A percentile compares a stretch with the other conserved stretches of the same genome.
Conservation (phyloP, 768 basidiomycete species). For the Suillus cothurnatus region DNA sequence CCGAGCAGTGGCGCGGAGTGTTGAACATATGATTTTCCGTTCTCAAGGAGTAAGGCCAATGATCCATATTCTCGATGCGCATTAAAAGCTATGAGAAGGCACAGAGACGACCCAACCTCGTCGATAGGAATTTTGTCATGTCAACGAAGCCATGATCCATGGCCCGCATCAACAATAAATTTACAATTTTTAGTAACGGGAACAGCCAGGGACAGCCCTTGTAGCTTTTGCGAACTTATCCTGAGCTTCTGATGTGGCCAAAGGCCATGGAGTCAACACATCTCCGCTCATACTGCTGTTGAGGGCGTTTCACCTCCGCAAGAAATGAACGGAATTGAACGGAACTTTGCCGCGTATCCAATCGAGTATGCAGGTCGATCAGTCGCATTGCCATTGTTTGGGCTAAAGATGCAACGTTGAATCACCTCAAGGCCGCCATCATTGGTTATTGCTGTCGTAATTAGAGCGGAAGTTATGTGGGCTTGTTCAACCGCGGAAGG, state of each 20-base stretch:
- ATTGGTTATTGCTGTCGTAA: constrained; percentile 24
- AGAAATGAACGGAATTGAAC: constrained; percentile 28
- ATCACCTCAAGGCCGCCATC: constrained; percentile 13
- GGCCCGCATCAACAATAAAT: constrained; percentile 13
- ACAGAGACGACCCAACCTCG: constrained; percentile 4
- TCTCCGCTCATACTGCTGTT: constrained; percentile 29
- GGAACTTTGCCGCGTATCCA: constrained; percentile 18
- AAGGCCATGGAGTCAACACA: constrained; percentile 21
- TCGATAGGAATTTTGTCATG: constrained; percentile 19
- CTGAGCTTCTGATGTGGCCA: constrained; percentile 17
- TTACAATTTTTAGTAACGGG: constrained; percentile 18
- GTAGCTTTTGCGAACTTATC: constrained; percentile 12
- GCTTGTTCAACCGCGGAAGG: constrained; percentile 4
- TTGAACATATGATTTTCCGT: constrained; percentile 17
- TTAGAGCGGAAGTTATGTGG: constrained; percentile 29
- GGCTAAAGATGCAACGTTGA: constrained; percentile 13
- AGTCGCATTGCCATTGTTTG: constrained; percentile 19
- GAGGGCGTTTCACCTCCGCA: constrained; percentile 34
- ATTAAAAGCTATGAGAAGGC: constrained; percentile 13
- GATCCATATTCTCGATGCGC: constrained; percentile 13
- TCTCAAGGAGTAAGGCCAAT: constrained; percentile 5
- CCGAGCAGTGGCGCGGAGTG: constrained; percentile 26
- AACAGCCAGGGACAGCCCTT: constrained; percentile 11
- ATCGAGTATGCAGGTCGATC: constrained; percentile 9
- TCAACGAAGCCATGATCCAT: constrained; percentile 18